Percentiles rank a stretch among this genome's conserved stretches.
phyloP scores from a whole-genome alignment of 164 flowering plant genomes.

The Vitis amurensis region DNA sequence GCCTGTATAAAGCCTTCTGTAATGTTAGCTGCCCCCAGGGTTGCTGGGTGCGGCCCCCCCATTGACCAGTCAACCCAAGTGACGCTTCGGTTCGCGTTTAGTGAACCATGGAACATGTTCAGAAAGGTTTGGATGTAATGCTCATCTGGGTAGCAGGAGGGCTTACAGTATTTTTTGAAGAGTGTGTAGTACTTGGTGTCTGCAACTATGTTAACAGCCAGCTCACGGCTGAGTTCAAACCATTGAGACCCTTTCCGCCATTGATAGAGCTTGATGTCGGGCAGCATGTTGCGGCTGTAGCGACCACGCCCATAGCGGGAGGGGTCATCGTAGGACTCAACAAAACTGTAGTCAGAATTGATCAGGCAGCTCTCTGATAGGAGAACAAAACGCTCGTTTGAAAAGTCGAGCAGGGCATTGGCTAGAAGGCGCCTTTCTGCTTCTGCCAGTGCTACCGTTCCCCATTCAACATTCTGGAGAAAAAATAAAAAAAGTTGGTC shows the following conservation, averaged over 20 bases:
- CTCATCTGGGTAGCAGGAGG: slow-evolving; percentile 91
- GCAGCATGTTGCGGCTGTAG: slow-evolving; percentile 70
- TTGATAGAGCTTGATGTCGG: slow-evolving; percentile 60
- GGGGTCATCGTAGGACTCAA: slow-evolving; percentile 79
- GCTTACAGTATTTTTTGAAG: slow-evolving; percentile 67
- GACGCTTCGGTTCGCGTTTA: slow-evolving; percentile 62
- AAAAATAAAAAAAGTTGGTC: background rate
- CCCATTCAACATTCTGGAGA: slow-evolving; percentile 76
- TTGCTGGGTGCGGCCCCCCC: slow-evolving; percentile 80
- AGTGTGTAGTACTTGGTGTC: slow-evolving; percentile 71
- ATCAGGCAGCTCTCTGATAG: slow-evolving; percentile 87
- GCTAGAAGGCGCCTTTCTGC: slow-evolving; percentile 86
- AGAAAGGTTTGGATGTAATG: slow-evolving; percentile 77
- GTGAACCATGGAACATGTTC: slow-evolving; percentile 60
- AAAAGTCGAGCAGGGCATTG: slow-evolving; percentile 84
- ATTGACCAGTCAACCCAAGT: slow-evolving; percentile 92
- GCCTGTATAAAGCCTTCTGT: slow-evolving; percentile 55
- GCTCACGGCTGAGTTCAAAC: slow-evolving; percentile 67
- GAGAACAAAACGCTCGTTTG: slow-evolving; percentile 85
- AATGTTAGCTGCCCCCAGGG: slow-evolving; percentile 40
- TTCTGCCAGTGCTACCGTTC: slow-evolving; percentile 53
- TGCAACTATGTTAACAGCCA: slow-evolving; percentile 60
- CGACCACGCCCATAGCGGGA: slow-evolving; percentile 88
- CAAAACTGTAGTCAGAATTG: slow-evolving; percentile 60
- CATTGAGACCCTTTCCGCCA: slow-evolving; percentile 97